phyloP scores from a whole-genome alignment of 352 stramenopile species.

The Phytopythium montanum region DNA sequence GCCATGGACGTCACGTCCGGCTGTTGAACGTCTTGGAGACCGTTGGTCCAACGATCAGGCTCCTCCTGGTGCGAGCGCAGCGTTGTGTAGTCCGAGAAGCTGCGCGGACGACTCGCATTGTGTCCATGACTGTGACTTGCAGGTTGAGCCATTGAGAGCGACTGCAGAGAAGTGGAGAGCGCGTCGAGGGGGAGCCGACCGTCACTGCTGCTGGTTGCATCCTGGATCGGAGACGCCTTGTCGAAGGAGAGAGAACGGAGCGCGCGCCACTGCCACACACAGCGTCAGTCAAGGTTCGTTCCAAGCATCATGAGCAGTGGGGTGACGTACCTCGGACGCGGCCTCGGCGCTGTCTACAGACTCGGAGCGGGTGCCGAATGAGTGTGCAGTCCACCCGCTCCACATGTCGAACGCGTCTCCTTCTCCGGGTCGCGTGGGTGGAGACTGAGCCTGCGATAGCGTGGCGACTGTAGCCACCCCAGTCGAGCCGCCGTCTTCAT shows the following conservation, averaged over 20 bases:
- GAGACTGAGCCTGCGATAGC: no score
- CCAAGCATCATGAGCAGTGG: neutral
- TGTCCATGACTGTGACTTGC: neutral
- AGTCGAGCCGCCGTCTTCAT: neutral
- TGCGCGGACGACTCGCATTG: conserved; percentile 32
- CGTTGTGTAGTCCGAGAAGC: conserved; percentile 67
- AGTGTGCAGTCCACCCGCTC: conserved; percentile 33
- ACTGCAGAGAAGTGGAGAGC: conserved; percentile 42
- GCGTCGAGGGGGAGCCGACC: conserved; percentile 27
- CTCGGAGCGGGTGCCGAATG: conserved; percentile 21
- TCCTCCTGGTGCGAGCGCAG: conserved; percentile 21
- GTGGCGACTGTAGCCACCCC: neutral
- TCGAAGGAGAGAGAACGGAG: conserved; percentile 41
- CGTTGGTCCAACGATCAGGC: conserved; percentile 11
- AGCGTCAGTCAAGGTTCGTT: neutral
- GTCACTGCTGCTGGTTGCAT: conserved; percentile 15
- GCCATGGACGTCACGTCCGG: neutral
- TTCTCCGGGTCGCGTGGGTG: neutral
- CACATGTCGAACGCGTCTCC: conserved; percentile 32
- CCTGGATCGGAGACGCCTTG: conserved; percentile 7
- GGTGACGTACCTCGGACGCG: neutral
- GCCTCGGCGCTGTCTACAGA: conserved; percentile 20
- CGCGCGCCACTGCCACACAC: conserved; percentile 22
- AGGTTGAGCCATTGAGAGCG: conserved; percentile 29
- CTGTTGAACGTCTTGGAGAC: neutral